A percentile compares a stretch with the other conserved stretches of the same genome.
Evolutionary conservation across 2,329 filamentous ascomycete genomes (phyloP).

Genomic region (Metarhizium guizhouense): DNA sequence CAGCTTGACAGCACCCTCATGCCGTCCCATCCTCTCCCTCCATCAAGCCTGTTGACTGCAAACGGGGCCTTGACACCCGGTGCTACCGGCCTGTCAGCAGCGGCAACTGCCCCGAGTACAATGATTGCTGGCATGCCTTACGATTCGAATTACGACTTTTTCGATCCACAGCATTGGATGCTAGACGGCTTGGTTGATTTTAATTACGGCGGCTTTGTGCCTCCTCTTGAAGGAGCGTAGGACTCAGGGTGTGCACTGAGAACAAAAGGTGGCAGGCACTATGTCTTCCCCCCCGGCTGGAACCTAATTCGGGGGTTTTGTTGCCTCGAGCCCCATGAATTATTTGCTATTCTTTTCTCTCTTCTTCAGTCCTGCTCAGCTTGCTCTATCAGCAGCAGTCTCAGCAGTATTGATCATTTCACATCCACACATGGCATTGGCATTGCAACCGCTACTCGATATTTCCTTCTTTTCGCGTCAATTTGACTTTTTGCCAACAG

Average conservation of each 20-base stretch:
- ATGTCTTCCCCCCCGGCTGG: background rate
- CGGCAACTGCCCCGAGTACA: slow-evolving; percentile 30
- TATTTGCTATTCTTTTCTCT: background rate
- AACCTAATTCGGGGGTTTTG: background rate
- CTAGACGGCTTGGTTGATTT: slow-evolving; percentile 78
- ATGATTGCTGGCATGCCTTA: slow-evolving; percentile 41
- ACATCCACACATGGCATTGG: background rate
- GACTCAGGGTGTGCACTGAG: too few relatives aligned
- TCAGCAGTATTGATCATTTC: background rate
- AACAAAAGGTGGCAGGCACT: too few relatives aligned
- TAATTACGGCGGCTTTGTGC: slow-evolving; percentile 53
- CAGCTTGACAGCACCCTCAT: slow-evolving; percentile 54
- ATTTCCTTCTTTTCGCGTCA: background rate
- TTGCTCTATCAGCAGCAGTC: background rate
- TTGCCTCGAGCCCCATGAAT: too few relatives aligned
- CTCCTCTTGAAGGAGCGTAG: slow-evolving; percentile 44
- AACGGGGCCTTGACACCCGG: slow-evolving; percentile 47
- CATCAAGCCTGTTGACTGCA: slow-evolving; percentile 37
- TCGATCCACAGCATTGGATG: slow-evolving; percentile 91
- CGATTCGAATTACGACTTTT: slow-evolving; percentile 73
- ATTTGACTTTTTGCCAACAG: background rate
- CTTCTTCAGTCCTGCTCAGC: background rate
- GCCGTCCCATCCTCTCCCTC: slow-evolving; percentile 26
- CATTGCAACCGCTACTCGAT: background rate
- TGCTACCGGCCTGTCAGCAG: slow-evolving; percentile 30